phyloP scores from a whole-genome alignment of 2,329 filamentous ascomycete species.

The Fusarium secorum region DNA sequence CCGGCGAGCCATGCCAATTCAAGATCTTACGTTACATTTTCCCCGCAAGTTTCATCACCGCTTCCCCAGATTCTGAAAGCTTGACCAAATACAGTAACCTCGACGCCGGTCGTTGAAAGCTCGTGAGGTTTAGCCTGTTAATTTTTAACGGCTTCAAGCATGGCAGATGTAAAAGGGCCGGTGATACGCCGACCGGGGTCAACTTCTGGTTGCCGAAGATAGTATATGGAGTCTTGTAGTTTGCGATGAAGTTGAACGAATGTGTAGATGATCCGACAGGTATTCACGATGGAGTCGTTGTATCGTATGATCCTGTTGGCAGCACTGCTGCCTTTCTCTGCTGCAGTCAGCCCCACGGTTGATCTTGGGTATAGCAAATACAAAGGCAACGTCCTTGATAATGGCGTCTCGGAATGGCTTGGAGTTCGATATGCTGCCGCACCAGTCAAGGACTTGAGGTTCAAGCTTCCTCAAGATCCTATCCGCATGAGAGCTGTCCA shows the following conservation, averaged over 20 bases:
- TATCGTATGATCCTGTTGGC: neutral
- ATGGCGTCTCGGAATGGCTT: constrained; percentile 74
- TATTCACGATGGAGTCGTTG: neutral
- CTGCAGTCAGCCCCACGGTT: constrained; percentile 49
- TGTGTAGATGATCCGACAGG: neutral
- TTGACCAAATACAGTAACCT: constrained; percentile 5
- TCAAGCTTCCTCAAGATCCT: constrained; percentile 72
- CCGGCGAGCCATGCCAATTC: neutral
- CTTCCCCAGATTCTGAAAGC: neutral
- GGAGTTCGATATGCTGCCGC: constrained; percentile 78
- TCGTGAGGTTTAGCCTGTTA: neutral
- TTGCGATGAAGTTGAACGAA: no score
- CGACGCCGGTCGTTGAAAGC: neutral
- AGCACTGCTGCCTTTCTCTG: constrained; percentile 1
- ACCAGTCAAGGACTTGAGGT: constrained; percentile 71
- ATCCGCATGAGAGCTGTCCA: constrained; percentile 53
- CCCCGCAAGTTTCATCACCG: constrained; percentile 2
- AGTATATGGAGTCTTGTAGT: neutral
- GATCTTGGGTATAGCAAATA: constrained; percentile 74
- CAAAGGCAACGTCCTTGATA: constrained; percentile 59
- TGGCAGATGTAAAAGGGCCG: neutral
- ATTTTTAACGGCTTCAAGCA: neutral
- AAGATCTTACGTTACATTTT: neutral
- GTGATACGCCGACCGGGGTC: neutral
- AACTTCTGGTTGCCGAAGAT: neutral